Evolutionary conservation across 768 basidiomycete species (phyloP).

Genomic region (Amanita muscaria): DNA sequence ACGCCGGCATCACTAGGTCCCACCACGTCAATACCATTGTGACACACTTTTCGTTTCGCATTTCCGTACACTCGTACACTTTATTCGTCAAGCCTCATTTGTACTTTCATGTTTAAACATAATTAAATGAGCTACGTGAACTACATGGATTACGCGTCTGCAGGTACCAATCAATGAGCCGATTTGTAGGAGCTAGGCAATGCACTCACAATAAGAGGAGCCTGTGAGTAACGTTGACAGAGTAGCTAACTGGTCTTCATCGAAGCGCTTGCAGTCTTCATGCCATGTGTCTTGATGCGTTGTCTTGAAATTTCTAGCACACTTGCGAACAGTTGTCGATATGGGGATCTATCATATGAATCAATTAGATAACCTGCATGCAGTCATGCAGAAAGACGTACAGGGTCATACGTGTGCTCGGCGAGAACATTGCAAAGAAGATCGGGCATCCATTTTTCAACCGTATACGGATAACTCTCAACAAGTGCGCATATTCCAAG

Average conservation of each 20-base stretch:
- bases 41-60: too few relatives aligned
- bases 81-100: too few relatives aligned
- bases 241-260: slow-evolving; percentile 75
- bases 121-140: not conserved
- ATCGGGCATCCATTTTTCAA: slow-evolving; percentile 90
- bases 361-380: slow-evolving; percentile 10
- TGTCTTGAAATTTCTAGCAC: slow-evolving; percentile 71
- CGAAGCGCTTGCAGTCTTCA: slow-evolving; percentile 79
- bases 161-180: slow-evolving; percentile 6
- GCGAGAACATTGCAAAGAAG: slow-evolving; percentile 71
- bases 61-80: too few relatives aligned
- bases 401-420: slow-evolving; percentile 82
- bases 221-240: slow-evolving; percentile 81
- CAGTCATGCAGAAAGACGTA: slow-evolving; percentile 22
- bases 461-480: slow-evolving; percentile 92
- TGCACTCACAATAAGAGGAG: slow-evolving; percentile 74
- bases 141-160: slow-evolving; percentile 18
- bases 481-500: slow-evolving; percentile 91
- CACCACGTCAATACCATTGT: slow-evolving; percentile 30
- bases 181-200: not conserved
- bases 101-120: too few relatives aligned
- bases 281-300: slow-evolving; percentile 89
- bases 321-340: slow-evolving; percentile 74
- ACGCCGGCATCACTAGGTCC: slow-evolving; percentile 20
- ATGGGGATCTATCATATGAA: slow-evolving; percentile 55